A percentile compares a stretch with the other conserved stretches of the same genome.
Evolutionary conservation across 2,329 filamentous ascomycete genomes (phyloP).

Genomic region (Keithomyces neogunnii): DNA sequence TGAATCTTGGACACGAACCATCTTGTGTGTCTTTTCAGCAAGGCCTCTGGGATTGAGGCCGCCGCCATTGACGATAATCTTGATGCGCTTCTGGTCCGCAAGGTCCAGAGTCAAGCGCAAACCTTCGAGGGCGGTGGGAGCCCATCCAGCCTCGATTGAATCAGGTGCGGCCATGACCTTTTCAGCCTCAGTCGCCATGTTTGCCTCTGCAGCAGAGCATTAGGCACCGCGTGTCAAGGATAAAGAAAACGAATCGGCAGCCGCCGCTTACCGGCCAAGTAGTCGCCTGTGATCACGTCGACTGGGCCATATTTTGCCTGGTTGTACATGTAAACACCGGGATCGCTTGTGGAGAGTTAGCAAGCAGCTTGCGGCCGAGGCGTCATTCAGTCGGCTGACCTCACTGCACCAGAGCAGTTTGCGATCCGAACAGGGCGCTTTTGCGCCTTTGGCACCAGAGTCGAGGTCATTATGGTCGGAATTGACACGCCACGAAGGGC

Average conservation of each 20-base stretch:
- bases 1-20: conserved; percentile 7
- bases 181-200: conserved; percentile 15
- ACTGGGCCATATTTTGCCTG: conserved; percentile 20
- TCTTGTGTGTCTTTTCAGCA: conserved; percentile 23
- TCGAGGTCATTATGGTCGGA: neutral
- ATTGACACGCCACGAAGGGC: too few species aligned
- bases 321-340: conserved; percentile 18
- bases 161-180: conserved; percentile 1
- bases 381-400: neutral
- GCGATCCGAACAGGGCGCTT: conserved; percentile 14
- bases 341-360: conserved; percentile 9
- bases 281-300: conserved; percentile 47
- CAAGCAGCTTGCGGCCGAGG: neutral
- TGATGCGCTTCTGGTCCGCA: conserved; percentile 37
- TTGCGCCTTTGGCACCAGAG: neutral
- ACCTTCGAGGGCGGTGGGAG: conserved; percentile 14
- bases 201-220: conserved; percentile 18
- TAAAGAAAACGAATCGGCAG: neutral
- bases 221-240: conserved; percentile 7
- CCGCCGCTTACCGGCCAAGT: conserved; percentile 30
- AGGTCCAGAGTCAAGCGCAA: conserved; percentile 20
- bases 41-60: conserved; percentile 44
- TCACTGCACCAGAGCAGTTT: conserved; percentile 16
- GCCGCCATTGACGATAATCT: conserved; percentile 48
- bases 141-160: conserved; percentile 12